A percentile compares a stretch with the other conserved stretches of the same genome.
These are phyloP conservation scores for Niebla homalea DNA, from an alignment of 495 filamentous ascomycete genomes.

Conservation along the genomic window DNA sequence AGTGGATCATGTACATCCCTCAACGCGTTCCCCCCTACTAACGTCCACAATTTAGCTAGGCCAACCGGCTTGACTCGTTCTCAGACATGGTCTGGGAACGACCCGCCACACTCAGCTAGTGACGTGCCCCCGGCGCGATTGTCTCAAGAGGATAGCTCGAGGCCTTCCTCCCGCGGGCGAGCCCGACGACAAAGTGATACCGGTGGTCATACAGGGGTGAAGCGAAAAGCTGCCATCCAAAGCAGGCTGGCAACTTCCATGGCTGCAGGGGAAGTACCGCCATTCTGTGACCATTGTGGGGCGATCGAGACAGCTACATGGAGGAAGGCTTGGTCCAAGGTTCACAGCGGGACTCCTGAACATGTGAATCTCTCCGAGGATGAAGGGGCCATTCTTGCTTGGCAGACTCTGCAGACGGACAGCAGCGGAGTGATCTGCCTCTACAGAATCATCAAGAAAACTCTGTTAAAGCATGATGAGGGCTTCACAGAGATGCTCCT, in stretches of 20 bases:
- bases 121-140: slow-evolving; percentile 4
- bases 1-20: slow-evolving; percentile 22
- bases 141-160: slow-evolving; percentile 1
- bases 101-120: slow-evolving; percentile 12
- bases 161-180: slow-evolving; percentile 4
- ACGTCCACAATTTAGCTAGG: slow-evolving; percentile 43
- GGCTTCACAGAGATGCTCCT: slow-evolving; percentile 57
- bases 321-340: slow-evolving; percentile 74
- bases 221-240: slow-evolving; percentile 44
- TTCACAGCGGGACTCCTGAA: slow-evolving; percentile 44
- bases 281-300: slow-evolving; percentile 83
- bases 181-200: slow-evolving; percentile 8
- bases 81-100: slow-evolving; percentile 33
- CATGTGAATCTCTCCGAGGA: slow-evolving; percentile 54
- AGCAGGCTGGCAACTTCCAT: slow-evolving; percentile 54
- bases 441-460: slow-evolving; percentile 68
- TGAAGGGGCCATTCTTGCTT: slow-evolving; percentile 46
- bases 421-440: slow-evolving; percentile 41
- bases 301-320: slow-evolving; percentile 91
- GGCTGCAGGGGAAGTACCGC: slow-evolving; percentile 58
- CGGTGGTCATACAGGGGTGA: slow-evolving; percentile 27
- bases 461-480: slow-evolving; percentile 48
- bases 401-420: slow-evolving; percentile 52
- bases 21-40: slow-evolving; percentile 28
- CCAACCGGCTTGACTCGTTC: slow-evolving; percentile 32